Base-by-base conservation (phyloP, 495 filamentous ascomycete genomes). In the Rhypophila decipiens region DNA sequence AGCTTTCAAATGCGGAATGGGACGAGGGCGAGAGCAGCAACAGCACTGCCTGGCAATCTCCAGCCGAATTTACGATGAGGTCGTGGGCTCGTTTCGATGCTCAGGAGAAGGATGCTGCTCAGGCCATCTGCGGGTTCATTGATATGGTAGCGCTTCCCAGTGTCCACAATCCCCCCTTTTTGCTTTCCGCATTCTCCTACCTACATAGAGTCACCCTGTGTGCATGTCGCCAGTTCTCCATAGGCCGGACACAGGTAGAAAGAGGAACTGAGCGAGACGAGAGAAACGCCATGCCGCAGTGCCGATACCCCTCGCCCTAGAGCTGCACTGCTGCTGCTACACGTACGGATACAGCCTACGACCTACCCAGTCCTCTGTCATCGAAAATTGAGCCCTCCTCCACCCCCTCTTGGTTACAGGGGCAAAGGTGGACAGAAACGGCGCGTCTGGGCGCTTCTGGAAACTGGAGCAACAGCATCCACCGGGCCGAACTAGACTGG, bases 221-320 rank as follows among this genome's bases (percentile, higher is more conserved):
- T 33, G 29, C 29, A 33, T 13, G 7, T n/a, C 22, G 12, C 29
- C 39, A 24, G 24, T 24, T 20, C 15, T 20, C 13, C 4, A 42
- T 18, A 38, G 38, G 8, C 21, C 15, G 24, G 20, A 19, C 18
- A 37, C 31, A 46, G 5, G 39, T 20, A 24, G 41, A 18, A 23
- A 18, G 12, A 15, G 20, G 24, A 44, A 34, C 3, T 56, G 51
- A 52, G 34, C 31, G 53, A 45, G 57, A 5, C 55, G 51, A 52
- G 34, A 36, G 53, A 45, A 58, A 50, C 55, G 53, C 52, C 58
- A 61, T 59, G 61, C 61, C 61, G 58, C 55, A 54, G 52, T 64
- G 55, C 61, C 61, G 61, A 59, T 55, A 57, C 47, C 53, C 58
- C 51, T 54, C 54, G 52, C 42, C 39, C 35, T 54, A 33, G 53